A percentile compares a stretch with the other conserved stretches of the same genome.
Conservation (phyloP, 2,329 filamentous ascomycete species). For the Macroventuria anomochaeta region DNA sequence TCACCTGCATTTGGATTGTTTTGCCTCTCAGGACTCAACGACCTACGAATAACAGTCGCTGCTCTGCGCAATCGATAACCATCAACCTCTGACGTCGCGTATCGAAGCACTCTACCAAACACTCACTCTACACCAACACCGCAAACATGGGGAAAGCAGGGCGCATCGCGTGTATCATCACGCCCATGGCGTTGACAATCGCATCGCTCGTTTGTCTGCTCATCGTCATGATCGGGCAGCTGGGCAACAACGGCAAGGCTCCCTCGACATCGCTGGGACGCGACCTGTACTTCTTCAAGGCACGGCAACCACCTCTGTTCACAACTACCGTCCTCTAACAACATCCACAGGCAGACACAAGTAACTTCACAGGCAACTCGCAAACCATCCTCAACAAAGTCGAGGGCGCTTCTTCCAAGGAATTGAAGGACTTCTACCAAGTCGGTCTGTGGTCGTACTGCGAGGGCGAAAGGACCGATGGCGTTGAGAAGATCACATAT, state of each 20-base stretch:
- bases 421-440: slow-evolving; percentile 78
- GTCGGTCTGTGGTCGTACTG: slow-evolving; percentile 91
- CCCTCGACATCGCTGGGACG: slow-evolving; percentile 53
- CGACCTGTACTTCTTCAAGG: slow-evolving; percentile 62
- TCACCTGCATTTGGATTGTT: slow-evolving; percentile 9
- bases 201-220: slow-evolving; percentile 74
- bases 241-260: slow-evolving; percentile 51
- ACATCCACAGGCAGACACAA: slow-evolving; percentile 41
- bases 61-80: slow-evolving; percentile 12
- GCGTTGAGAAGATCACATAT: slow-evolving; percentile 56
- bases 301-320: slow-evolving; percentile 61
- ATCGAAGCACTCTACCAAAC: slow-evolving; percentile 2
- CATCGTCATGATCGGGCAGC: slow-evolving; percentile 64
- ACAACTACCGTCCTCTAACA: slow-evolving; percentile 20
- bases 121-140: slow-evolving; percentile 1
- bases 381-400: slow-evolving; percentile 44
- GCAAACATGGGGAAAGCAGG: slow-evolving; percentile 73
- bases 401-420: slow-evolving; percentile 38
- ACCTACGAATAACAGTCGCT: neutral
- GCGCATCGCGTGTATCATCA: slow-evolving; percentile 82
- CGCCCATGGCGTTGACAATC: slow-evolving; percentile 83
- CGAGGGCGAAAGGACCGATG: slow-evolving; percentile 63
- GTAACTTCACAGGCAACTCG: slow-evolving; percentile 62
- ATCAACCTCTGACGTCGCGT: slow-evolving; percentile 14
- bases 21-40: slow-evolving; percentile 1